Conservation (phyloP, 1,139 yeast species). For the Hemisphaericaspora lyxosophila region DNA sequence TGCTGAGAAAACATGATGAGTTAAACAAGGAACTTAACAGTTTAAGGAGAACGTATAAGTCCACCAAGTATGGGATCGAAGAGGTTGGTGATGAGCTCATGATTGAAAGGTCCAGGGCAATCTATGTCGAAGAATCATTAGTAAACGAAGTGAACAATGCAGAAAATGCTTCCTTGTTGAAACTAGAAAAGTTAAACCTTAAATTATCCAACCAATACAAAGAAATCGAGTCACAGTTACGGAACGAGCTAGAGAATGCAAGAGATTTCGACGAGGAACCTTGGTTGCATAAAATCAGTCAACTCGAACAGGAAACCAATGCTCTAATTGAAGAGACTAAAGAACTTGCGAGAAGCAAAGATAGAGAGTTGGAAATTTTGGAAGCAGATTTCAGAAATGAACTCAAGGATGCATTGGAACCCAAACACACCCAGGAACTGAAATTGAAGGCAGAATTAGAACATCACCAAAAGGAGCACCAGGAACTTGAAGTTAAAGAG, state of each 20-base stretch:
- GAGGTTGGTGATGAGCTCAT: constrained; percentile 20
- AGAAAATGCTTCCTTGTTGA: constrained; percentile 27
- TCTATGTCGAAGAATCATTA: constrained; percentile 26
- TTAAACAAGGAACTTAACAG: constrained; percentile 24
- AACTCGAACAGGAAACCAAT: constrained; percentile 15
- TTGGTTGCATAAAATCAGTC: constrained; percentile 17
- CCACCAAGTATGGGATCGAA: constrained; percentile 19
- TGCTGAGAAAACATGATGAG: constrained; percentile 14
- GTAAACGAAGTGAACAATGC: constrained; percentile 28
- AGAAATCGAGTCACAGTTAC: constrained; percentile 32
- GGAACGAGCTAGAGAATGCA: constrained; percentile 30
- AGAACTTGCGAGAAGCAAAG: constrained; percentile 14
- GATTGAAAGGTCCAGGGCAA: constrained; percentile 22
- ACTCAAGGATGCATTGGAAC: not conserved
- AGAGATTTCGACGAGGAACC: constrained; percentile 27
- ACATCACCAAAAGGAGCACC: constrained; percentile 18
- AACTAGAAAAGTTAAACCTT: constrained; percentile 23
- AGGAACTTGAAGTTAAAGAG: constrained; percentile 13
- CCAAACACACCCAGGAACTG: not conserved
- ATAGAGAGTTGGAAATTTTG: constrained; percentile 18
- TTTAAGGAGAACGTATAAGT: constrained; percentile 24
- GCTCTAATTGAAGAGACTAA: constrained; percentile 15
- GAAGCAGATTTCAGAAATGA: constrained; percentile 19
- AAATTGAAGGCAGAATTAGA: constrained; percentile 16
- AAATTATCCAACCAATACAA: constrained; percentile 28